phyloP scores from a whole-genome alignment of 2,329 filamentous ascomycete genomes.

The Alternaria viburni region DNA sequence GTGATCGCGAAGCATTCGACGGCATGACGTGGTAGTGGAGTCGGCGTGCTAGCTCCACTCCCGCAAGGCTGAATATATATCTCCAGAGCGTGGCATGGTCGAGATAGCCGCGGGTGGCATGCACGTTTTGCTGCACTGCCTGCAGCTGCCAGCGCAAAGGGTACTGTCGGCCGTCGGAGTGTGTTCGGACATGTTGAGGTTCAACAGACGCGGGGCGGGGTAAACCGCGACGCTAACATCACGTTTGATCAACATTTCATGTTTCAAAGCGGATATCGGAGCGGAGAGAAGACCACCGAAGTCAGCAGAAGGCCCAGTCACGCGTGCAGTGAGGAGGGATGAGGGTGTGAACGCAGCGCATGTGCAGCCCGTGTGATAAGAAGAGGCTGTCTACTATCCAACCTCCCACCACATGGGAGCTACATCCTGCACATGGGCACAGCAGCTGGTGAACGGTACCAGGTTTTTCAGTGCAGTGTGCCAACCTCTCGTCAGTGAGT shows the following conservation, averaged over 20 bases:
- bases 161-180: not conserved
- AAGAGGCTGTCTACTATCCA: not conserved
- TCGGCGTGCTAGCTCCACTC: not conserved
- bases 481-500: too few relatives aligned
- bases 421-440: not conserved
- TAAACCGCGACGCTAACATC: conserved; percentile 1
- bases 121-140: not conserved
- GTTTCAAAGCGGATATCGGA: conserved; percentile 1
- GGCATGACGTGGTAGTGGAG: conserved; percentile 11
- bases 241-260: not conserved
- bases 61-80: conserved; percentile 10
- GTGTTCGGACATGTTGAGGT: conserved; percentile 2
- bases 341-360: not conserved
- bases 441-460: not conserved
- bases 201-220: conserved; percentile 1
- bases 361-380: not conserved
- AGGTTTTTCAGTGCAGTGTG: not conserved
- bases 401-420: not conserved
- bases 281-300: not conserved
- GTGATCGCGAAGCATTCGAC: conserved; percentile 1
- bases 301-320: not conserved
- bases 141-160: not conserved
- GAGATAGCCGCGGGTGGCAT: not conserved
- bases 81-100: not conserved
- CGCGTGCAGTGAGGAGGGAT: not conserved